Conservation (phyloP, 352 stramenopile species). For the Phytophthora melonis region DNA sequence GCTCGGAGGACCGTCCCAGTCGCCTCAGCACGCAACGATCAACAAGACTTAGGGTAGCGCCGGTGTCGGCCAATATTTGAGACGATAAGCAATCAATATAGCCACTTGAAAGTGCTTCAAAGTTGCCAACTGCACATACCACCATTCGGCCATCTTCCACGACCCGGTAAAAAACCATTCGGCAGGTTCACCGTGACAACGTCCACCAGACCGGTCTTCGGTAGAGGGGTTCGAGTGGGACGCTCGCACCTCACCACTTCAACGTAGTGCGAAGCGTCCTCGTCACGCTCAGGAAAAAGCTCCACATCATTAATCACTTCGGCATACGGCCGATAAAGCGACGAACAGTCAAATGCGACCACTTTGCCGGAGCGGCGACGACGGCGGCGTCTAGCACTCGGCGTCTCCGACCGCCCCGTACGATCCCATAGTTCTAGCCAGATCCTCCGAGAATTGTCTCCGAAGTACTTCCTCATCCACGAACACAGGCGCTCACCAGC, state of each 20-base stretch:
- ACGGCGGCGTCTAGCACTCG: background rate
- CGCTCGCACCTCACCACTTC: background rate
- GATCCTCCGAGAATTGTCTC: background rate
- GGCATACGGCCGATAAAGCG: background rate
- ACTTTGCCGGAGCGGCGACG: background rate
- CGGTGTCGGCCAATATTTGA: background rate
- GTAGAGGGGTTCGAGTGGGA: background rate
- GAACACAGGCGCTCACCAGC: no score
- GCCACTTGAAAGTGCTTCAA: background rate
- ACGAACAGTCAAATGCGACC: background rate
- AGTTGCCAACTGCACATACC: background rate
- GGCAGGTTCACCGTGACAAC: background rate
- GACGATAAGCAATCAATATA: background rate
- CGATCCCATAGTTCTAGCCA: background rate
- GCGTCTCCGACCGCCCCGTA: background rate
- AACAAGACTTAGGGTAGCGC: background rate
- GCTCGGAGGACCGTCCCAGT: no score
- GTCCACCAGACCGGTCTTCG: background rate
- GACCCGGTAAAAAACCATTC: background rate
- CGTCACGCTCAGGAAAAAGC: background rate
- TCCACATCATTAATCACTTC: background rate
- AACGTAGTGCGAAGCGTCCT: slow-evolving; percentile 1
- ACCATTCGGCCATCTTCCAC: background rate
- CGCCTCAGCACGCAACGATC: no score
- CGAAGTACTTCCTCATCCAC: no score